phyloP scores from a whole-genome alignment of 2,329 filamentous ascomycete genomes.

The Aspergillus sp. region DNA sequence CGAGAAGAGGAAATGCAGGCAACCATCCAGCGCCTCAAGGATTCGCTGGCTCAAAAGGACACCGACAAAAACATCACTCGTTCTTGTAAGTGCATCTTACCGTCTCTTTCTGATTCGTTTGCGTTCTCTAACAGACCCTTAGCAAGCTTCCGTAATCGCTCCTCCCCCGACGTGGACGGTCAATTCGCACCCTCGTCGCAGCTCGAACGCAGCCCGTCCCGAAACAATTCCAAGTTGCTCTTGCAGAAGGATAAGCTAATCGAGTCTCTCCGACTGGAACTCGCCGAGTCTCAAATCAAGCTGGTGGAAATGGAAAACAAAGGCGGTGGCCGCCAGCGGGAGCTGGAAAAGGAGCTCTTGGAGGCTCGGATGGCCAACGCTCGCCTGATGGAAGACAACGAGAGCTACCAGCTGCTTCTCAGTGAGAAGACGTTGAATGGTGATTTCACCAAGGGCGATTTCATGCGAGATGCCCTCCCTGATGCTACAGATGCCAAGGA shows the following conservation, averaged over 20 bases:
- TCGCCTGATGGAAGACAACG: constrained; percentile 95
- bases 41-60: constrained; percentile 76
- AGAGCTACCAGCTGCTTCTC: constrained; percentile 92
- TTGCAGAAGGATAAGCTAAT: constrained; percentile 97
- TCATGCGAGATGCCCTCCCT: constrained; percentile 58
- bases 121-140: constrained; percentile 16
- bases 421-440: constrained; percentile 95
- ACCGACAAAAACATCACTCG: constrained; percentile 50
- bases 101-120: not conserved
- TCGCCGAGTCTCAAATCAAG: constrained; percentile 94
- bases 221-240: constrained; percentile 83
- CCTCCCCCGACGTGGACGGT: constrained; percentile 64
- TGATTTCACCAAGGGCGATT: constrained; percentile 80
- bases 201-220: constrained; percentile 80
- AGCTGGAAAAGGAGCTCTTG: constrained; percentile 86
- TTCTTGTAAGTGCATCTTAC: constrained; percentile 44
- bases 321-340: constrained; percentile 80
- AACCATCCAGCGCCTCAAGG: constrained; percentile 88
- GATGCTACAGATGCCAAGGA: constrained; percentile 44
- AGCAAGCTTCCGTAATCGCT: constrained; percentile 52
- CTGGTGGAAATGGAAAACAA: constrained; percentile 90
- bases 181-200: constrained; percentile 86
- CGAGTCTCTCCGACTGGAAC: constrained; percentile 83
- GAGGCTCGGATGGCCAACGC: constrained; percentile 96
- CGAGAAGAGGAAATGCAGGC: constrained; percentile 87